Evolutionary conservation across 2,329 filamentous ascomycete species (phyloP).

Genomic region (Hymenoscyphus linearis): DNA sequence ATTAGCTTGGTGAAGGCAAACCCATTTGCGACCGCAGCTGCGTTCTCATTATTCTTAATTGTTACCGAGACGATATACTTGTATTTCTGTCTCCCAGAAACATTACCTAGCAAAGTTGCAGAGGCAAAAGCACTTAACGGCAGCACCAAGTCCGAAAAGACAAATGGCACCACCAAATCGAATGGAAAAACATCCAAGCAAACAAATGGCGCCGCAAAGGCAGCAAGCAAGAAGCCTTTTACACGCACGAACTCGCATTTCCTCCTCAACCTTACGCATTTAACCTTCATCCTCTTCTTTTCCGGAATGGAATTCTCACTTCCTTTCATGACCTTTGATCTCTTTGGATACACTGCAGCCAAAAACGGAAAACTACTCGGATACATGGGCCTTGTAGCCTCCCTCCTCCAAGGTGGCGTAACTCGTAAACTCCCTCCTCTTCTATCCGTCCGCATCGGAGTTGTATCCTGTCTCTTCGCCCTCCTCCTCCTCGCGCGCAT

Average conservation of each 20-base stretch:
- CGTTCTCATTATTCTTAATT: slow-evolving; percentile 79
- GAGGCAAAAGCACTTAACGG: slow-evolving; percentile 20
- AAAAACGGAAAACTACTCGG: slow-evolving; percentile 83
- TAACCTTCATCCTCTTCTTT: slow-evolving; percentile 92
- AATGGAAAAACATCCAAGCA: slow-evolving; percentile 14
- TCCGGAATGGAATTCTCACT: slow-evolving; percentile 97
- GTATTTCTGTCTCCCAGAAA: slow-evolving; percentile 81
- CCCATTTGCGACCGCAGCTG: slow-evolving; percentile 88
- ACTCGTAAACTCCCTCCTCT: slow-evolving; percentile 81
- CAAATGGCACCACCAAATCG: slow-evolving; percentile 15
- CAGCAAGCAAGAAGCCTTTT: slow-evolving; percentile 20
- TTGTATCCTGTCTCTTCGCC: slow-evolving; percentile 69
- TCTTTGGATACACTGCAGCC: slow-evolving; percentile 76
- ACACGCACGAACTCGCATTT: slow-evolving; percentile 70
- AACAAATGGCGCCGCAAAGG: slow-evolving; percentile 23
- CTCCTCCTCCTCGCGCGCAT: slow-evolving; percentile 76
- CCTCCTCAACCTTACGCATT: slow-evolving; percentile 78
- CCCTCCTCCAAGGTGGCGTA: slow-evolving; percentile 87
- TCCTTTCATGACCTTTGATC: slow-evolving; percentile 93
- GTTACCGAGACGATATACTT: slow-evolving; percentile 84
- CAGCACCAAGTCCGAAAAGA: slow-evolving; percentile 20
- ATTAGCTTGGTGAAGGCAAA: slow-evolving; percentile 77
- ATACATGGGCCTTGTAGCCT: slow-evolving; percentile 85
- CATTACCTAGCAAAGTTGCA: slow-evolving; percentile 56
- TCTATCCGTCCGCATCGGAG: slow-evolving; percentile 71